A percentile compares a stretch with the other conserved stretches of the same genome.
Conservation (phyloP, 345 rosid species). For the Eucalyptus curtisii region DNA sequence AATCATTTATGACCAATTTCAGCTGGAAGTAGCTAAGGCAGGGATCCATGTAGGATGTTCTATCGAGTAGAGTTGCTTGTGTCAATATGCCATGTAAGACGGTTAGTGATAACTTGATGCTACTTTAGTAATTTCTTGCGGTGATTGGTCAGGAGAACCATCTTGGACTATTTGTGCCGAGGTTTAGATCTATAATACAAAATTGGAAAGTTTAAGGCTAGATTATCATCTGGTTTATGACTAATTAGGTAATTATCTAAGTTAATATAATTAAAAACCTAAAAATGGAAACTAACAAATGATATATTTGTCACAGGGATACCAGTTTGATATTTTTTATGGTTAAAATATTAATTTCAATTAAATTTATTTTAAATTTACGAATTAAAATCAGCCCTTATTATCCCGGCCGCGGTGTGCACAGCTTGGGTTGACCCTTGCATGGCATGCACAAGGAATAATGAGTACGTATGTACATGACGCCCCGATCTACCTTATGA, state of each 20-base stretch:
- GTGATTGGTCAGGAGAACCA: neutral
- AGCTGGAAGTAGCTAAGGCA: neutral
- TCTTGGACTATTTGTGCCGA: neutral
- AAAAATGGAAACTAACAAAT: fast-evolving
- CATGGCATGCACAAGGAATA: neutral
- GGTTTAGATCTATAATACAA: fast-evolving
- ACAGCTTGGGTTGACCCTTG: neutral
- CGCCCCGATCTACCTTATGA: neutral
- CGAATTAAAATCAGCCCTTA: too few species aligned
- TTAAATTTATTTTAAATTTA: too few species aligned
- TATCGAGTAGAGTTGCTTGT: neutral
- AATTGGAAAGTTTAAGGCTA: neutral
- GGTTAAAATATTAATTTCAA: too few species aligned
- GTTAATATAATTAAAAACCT: too few species aligned
- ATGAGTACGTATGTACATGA: neutral
- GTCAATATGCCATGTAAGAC: neutral
- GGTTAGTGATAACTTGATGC: fast-evolving
- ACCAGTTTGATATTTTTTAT: fast-evolving
- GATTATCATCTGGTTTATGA: neutral
- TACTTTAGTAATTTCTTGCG: neutral
- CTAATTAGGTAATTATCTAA: neutral
- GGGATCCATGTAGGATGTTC: neutral
- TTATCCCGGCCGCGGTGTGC: neutral
- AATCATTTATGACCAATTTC: neutral
- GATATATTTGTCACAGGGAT: fast-evolving